phyloP scores from a whole-genome alignment of 2,329 filamentous ascomycete genomes.

The Exophiala sp. region DNA sequence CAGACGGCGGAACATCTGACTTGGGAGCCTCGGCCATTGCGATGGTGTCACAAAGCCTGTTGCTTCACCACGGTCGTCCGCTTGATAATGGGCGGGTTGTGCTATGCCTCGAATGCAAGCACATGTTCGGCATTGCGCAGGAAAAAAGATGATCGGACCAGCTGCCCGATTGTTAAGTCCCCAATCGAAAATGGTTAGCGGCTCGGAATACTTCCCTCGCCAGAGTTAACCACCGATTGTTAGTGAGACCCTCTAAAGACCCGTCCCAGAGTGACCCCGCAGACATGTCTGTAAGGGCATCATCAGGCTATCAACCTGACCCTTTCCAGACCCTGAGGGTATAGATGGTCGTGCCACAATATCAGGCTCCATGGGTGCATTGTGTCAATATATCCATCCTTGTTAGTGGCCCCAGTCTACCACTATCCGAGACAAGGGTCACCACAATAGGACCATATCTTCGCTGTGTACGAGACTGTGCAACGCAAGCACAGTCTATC shows the following conservation, averaged over 20 bases:
- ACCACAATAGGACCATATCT: neutral
- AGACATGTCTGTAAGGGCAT: neutral
- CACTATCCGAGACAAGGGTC: neutral
- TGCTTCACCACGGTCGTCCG: neutral
- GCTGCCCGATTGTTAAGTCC: neutral
- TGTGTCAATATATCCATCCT: too few relatives aligned
- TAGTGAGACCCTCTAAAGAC: neutral
- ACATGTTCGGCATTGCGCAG: neutral
- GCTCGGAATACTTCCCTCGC: neutral
- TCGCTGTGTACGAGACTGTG: neutral
- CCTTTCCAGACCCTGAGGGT: too few relatives aligned
- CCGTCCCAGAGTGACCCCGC: neutral
- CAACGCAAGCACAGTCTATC: neutral
- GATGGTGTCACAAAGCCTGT: neutral
- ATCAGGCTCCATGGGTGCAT: too few relatives aligned
- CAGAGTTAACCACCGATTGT: neutral
- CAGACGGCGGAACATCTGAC: conserved; percentile 27
- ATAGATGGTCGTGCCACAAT: too few relatives aligned
- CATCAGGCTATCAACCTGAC: neutral
- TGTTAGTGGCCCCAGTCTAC: too few relatives aligned
- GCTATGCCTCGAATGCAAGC: neutral
- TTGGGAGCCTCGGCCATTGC: conserved; percentile 37
- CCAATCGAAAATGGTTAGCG: neutral
- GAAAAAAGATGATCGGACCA: neutral
- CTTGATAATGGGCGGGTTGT: neutral